phyloP scores from a whole-genome alignment of 2,329 filamentous ascomycete species.

The Septoria linicola region DNA sequence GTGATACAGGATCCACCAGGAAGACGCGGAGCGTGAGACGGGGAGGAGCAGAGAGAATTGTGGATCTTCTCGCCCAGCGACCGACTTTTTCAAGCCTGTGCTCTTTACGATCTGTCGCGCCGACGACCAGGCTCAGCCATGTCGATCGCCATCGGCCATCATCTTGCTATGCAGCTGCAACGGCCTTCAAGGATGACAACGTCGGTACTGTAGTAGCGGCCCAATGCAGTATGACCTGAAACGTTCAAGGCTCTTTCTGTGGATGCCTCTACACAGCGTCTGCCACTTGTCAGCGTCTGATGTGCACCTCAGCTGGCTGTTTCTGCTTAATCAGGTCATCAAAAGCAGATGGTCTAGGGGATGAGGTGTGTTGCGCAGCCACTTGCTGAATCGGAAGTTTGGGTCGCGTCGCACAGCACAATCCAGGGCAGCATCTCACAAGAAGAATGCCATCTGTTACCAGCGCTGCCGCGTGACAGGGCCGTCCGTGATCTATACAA shows the following conservation, averaged over 20 bases:
- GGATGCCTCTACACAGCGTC: constrained; percentile 16
- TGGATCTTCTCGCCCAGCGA: not conserved
- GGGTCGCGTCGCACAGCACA: not conserved
- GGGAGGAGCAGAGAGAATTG: not conserved
- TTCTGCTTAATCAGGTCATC: constrained; percentile 16
- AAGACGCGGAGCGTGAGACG: not conserved
- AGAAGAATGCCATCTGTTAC: constrained; percentile 17
- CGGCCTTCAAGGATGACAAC: not conserved
- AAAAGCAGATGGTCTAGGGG: not conserved
- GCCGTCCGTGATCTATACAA: constrained; percentile 13
- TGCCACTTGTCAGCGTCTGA: constrained; percentile 9
- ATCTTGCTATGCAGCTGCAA: not conserved
- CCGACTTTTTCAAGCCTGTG: not conserved
- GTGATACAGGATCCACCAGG: not conserved
- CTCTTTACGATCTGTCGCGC: constrained; percentile 15
- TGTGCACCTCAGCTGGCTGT: constrained; percentile 1
- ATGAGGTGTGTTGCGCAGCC: constrained; percentile 4
- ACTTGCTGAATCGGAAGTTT: constrained; percentile 10
- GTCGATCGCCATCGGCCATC: not conserved
- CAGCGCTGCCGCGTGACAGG: constrained; percentile 22
- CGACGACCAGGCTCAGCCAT: constrained; percentile 22
- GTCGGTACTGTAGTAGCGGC: constrained; percentile 12
- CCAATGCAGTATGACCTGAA: constrained; percentile 12
- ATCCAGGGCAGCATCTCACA: constrained; percentile 2
- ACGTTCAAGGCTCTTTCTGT: constrained; percentile 5